Evolutionary conservation across 2,329 filamentous ascomycete genomes (phyloP).

Genomic region (Apiospora malaysiana): DNA sequence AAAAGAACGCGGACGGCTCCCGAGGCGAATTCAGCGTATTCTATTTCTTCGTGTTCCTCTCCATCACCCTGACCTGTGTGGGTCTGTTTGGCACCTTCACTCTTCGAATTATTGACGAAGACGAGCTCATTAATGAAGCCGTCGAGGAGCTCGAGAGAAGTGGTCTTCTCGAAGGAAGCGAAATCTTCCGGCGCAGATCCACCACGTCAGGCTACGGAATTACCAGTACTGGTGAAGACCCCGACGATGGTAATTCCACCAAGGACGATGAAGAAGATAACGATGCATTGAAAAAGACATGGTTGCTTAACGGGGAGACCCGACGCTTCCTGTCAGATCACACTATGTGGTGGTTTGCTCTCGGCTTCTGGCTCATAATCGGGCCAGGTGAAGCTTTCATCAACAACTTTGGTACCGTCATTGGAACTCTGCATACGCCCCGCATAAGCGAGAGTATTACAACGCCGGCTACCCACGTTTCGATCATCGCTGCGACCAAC

Average conservation of each 20-base stretch:
- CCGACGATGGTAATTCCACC: constrained; percentile 50
- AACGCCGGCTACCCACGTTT: constrained; percentile 85
- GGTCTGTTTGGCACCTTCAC: constrained; percentile 77
- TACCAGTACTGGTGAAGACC: constrained; percentile 49
- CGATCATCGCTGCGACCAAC: constrained; percentile 87
- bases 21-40: constrained; percentile 75
- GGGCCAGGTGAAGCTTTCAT: constrained; percentile 98
- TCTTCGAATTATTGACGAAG: constrained; percentile 80
- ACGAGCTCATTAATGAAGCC: constrained; percentile 86
- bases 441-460: constrained; percentile 53
- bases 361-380: constrained; percentile 90
- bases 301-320: constrained; percentile 91
- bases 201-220: constrained; percentile 68
- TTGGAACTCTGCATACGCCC: constrained; percentile 79
- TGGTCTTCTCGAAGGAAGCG: constrained; percentile 77
- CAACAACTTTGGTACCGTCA: constrained; percentile 94
- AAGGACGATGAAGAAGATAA: constrained; percentile 50
- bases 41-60: constrained; percentile 86
- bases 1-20: constrained; percentile 67
- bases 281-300: constrained; percentile 72
- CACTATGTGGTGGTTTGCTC: constrained; percentile 95
- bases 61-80: constrained; percentile 69
- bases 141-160: constrained; percentile 91
- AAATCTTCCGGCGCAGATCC: constrained; percentile 68
- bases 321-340: constrained; percentile 81